These are phyloP conservation scores for Coffea humblotiana DNA, from an alignment of 305 asterid species.

Conservation along the genomic window DNA sequence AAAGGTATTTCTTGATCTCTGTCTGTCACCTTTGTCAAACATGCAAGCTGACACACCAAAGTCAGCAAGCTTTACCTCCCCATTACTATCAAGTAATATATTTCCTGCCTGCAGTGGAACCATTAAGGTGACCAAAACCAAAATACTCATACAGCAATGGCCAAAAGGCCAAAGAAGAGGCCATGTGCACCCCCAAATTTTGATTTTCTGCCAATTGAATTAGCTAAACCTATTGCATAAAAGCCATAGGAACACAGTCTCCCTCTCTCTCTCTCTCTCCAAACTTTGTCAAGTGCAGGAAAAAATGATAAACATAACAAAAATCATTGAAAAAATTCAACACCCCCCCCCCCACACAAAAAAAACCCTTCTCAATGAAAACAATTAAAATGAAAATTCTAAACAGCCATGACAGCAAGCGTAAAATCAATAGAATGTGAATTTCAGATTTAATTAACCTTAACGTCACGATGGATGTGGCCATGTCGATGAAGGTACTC, in stretches of 20 bases:
- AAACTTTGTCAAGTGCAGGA: not conserved
- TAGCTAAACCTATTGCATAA: not conserved
- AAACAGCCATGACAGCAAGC: not conserved
- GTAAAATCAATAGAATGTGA: constrained; percentile 13
- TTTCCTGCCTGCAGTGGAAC: constrained; percentile 79
- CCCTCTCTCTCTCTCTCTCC: not conserved
- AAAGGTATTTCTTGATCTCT: constrained; percentile 93
- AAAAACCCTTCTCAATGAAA: not conserved
- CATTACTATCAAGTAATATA: constrained; percentile 78
- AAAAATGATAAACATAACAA: not conserved
- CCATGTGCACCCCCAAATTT: not conserved
- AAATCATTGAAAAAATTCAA: not conserved
- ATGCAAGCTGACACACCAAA: constrained; percentile 97
- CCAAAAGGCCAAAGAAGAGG: not conserved
- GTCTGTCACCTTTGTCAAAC: constrained; percentile 98
- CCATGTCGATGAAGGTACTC: constrained; percentile 93
- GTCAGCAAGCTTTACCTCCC: constrained; percentile 96
- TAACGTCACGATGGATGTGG: constrained; percentile 97
- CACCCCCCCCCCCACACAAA: not conserved
- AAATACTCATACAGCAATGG: constrained; percentile 3
- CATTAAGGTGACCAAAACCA: constrained; percentile 25
- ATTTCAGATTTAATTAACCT: constrained; percentile 49
- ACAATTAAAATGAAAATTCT: not conserved
- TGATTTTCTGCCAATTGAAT: not conserved
- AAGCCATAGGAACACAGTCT: not conserved